Base-by-base conservation (phyloP, 129 eudicot species). In the Centaurea solstitialis region DNA sequence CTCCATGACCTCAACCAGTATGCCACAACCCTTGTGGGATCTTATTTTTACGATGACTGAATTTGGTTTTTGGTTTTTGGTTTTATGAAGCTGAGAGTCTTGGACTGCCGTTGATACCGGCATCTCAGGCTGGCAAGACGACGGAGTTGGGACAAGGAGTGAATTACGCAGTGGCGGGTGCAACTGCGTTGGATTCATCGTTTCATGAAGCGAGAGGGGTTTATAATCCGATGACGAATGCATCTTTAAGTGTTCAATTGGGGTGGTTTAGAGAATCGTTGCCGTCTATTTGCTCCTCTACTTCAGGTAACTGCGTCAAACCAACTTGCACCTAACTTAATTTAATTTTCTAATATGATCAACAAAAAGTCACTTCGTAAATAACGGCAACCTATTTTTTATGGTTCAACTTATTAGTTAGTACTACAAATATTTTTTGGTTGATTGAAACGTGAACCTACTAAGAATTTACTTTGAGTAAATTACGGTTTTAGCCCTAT, bases 231-330 rank as follows among this genome's bases (percentile, higher is more conserved):
- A 5, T 1, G 43, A 74, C 76, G 2, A 84, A 85, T 85, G 86
- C 79, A 24, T 85, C 91, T 66, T 74, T 88, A 13, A 68, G 79
- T 7, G 68, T 68, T 73, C 89, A 85, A 23, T 80, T 88, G 81
- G 86, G 73, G 24, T 88, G 91, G 91, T 85, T 88, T 20, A 85
- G 38, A 74, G 74, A 70, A 43, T 76, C 75, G 1, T 64, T 85
- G 76, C 35, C 84, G 45, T 79, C 87, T 40, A n/a, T 79, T 66
- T 84, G 80, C 13, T 69, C 87, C 23, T 30, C 38, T 1, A 72
- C 17, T 82, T 50, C 85, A 39, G 88, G 91, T 85, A 62, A 67
- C 3, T 21, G 5, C 17, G 18, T 41, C 53, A 64, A 64, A 18
- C 68, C 11, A 62, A 62, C 13, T 7, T 53, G 20, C 64, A 53